These are phyloP conservation scores for Megacollybia marginata DNA, from an alignment of 768 basidiomycete species.

Conservation along the genomic window DNA sequence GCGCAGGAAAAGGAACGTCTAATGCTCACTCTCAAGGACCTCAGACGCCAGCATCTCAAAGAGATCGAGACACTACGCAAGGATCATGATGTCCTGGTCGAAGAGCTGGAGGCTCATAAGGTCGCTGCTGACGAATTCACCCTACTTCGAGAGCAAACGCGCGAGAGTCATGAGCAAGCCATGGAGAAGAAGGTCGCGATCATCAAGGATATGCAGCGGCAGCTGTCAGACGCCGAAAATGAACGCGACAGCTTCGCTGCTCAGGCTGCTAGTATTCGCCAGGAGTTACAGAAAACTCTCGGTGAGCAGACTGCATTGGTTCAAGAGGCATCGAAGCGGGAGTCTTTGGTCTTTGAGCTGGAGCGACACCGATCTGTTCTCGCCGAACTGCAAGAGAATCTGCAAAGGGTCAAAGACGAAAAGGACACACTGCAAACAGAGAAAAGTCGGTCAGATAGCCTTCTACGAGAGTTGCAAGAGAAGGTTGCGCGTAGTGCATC, in stretches of 20 bases:
- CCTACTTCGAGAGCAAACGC: slow-evolving; percentile 33
- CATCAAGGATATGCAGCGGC: slow-evolving; percentile 42
- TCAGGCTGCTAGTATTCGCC: slow-evolving; percentile 43
- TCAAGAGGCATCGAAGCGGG: slow-evolving; percentile 67
- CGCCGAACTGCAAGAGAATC: slow-evolving; percentile 68
- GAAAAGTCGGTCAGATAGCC: slow-evolving; percentile 56
- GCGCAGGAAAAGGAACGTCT: slow-evolving; percentile 42
- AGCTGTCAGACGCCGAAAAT: slow-evolving; percentile 36
- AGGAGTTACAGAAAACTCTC: slow-evolving; percentile 52
- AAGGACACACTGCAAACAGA: slow-evolving; percentile 72
- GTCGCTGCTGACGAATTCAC: slow-evolving; percentile 44
- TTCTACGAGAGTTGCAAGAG: slow-evolving; percentile 69
- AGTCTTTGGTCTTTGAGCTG: slow-evolving; percentile 67
- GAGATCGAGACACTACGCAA: slow-evolving; percentile 40
- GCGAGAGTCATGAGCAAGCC: slow-evolving; percentile 35
- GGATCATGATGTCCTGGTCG: slow-evolving; percentile 39
- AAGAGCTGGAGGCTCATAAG: slow-evolving; percentile 60
- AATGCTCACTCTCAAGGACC: slow-evolving; percentile 35
- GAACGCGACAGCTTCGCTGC: slow-evolving; percentile 37
- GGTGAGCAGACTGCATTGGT: slow-evolving; percentile 55
- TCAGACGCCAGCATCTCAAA: slow-evolving; percentile 39
- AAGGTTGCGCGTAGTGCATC: slow-evolving; percentile 46
- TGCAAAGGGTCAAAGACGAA: slow-evolving; percentile 77
- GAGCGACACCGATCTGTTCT: slow-evolving; percentile 72
- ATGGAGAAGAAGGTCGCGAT: slow-evolving; percentile 41